phyloP scores from a whole-genome alignment of 2,329 filamentous ascomycete genomes.

The Penicillium sp. region DNA sequence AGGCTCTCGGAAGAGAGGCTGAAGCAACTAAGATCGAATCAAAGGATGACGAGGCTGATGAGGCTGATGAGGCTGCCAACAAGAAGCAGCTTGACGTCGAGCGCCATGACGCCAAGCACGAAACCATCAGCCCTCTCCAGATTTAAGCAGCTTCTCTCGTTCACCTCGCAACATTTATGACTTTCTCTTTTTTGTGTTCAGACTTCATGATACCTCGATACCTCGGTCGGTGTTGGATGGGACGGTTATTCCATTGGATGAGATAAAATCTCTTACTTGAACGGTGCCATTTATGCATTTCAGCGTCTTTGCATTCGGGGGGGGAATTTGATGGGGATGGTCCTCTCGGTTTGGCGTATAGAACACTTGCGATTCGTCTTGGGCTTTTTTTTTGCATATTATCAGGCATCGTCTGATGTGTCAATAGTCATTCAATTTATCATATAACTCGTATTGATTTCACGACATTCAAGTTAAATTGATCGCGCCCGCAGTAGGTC shows the following conservation, averaged over 20 bases:
- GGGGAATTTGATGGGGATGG: not conserved
- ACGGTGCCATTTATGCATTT: not conserved
- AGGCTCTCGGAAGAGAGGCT: not conserved
- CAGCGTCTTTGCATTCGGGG: not conserved
- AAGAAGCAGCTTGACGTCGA: not conserved
- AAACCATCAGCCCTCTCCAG: not conserved
- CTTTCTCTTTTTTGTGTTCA: not conserved
- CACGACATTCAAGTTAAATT: too few species aligned
- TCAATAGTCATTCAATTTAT: too few species aligned
- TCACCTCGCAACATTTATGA: not conserved
- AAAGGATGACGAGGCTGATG: not conserved
- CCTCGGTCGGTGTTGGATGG: slow-evolving; percentile 1
- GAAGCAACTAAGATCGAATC: not conserved
- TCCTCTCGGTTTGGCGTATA: not conserved
- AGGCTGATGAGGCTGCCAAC: not conserved
- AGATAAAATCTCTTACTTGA: not conserved
- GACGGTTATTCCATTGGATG: not conserved
- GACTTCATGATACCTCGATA: slow-evolving; percentile 3
- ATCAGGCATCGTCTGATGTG: not conserved
- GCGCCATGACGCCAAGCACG: not conserved
- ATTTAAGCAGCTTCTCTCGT: not conserved
- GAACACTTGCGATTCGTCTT: not conserved
- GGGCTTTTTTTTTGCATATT: not conserved
- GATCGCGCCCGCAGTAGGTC: too few species aligned
- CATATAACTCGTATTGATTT: too few species aligned